Percentiles rank a stretch among this genome's conserved stretches.
Evolutionary conservation across 257 asterid species (phyloP).

Genomic region (Forsythia viridissima): DNA sequence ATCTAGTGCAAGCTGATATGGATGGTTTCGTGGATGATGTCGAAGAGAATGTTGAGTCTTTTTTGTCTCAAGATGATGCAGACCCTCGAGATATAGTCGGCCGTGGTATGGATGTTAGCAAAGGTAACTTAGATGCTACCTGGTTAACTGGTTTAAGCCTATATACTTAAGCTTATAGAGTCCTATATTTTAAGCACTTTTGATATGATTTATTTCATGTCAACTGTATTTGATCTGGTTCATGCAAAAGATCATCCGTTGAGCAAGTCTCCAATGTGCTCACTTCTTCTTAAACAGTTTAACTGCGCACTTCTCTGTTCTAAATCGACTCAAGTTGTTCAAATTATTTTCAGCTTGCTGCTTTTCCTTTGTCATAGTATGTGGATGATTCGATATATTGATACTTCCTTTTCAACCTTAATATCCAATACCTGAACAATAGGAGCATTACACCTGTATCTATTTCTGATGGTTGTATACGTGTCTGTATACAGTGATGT

Average conservation of each 20-base stretch:
- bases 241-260: not conserved
- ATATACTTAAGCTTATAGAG: not conserved
- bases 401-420: not conserved
- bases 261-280: not conserved
- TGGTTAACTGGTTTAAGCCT: not conserved
- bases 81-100: constrained; percentile 85
- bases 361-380: not conserved
- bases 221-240: not conserved
- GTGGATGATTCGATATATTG: not conserved
- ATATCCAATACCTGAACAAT: not conserved
- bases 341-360: not conserved
- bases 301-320: not conserved
- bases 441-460: not conserved
- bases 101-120: constrained; percentile 86
- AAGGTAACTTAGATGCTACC: constrained; percentile 49
- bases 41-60: constrained; percentile 92
- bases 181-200: not conserved
- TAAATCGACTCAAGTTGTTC: not conserved
- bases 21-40: constrained; percentile 95
- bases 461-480: not conserved
- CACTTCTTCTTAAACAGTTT: too few relatives aligned
- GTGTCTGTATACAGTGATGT: not conserved
- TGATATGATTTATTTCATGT: not conserved
- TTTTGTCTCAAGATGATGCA: constrained; percentile 86
- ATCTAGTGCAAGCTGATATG: constrained; percentile 91